Conservation (phyloP, 108 stramenopile genomes). For the Pseudonitzschia multiseries region DNA sequence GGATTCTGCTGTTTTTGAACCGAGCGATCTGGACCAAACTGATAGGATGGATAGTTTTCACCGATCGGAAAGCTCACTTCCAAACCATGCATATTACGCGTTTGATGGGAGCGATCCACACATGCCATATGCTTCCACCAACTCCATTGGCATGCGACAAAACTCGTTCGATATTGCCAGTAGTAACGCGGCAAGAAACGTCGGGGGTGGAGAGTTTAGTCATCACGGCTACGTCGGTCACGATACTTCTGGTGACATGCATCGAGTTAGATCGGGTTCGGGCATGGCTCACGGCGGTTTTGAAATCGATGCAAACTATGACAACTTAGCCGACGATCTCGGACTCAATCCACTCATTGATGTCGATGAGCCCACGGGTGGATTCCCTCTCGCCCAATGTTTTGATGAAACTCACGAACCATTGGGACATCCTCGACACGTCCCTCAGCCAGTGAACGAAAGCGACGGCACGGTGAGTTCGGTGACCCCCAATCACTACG, state of each 20-base stretch:
- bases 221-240: neutral
- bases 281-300: neutral
- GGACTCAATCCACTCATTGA: neutral
- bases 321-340: neutral
- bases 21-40: neutral
- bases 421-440: neutral
- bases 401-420: neutral
- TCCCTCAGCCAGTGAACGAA: neutral
- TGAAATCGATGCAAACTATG: neutral
- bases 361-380: neutral
- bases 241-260: neutral
- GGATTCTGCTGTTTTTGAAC: neutral
- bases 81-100: neutral
- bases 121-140: neutral
- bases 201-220: neutral
- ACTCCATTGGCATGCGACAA: neutral
- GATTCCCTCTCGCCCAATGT: neutral
- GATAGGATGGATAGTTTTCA: neutral
- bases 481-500: slow-evolving; percentile 6
- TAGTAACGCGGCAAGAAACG: neutral
- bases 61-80: neutral
- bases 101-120: neutral
- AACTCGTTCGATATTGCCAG: neutral
- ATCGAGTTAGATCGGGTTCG: neutral
- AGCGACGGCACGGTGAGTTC: slow-evolving; percentile 6